These are phyloP conservation scores for Uronychia setigera DNA, from an alignment of 73 alveolate genomes.

Conservation along the genomic window DNA sequence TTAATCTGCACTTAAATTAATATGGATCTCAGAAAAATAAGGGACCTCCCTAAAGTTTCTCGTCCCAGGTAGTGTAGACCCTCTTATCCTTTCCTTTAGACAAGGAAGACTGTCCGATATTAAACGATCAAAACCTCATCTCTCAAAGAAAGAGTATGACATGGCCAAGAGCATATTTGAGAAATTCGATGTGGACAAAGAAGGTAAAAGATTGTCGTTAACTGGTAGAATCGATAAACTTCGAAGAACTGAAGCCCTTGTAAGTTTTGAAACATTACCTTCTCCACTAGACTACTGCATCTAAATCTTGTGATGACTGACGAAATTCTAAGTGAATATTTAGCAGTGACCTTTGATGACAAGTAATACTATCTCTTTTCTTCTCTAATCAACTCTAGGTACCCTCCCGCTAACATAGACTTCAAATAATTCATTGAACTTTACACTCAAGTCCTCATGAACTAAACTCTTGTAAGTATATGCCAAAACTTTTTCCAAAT, in stretches of 20 bases:
- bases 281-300: conserved; percentile 2
- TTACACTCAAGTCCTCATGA: conserved; percentile 4
- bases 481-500: no score
- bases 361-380: neutral
- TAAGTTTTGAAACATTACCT: neutral
- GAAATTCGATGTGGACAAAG: conserved; percentile 19
- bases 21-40: conserved; percentile 13
- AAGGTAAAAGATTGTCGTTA: neutral
- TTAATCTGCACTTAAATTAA: neutral
- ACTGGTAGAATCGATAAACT: neutral
- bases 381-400: no score
- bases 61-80: conserved; percentile 8
- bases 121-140: neutral
- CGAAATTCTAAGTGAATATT: conserved; percentile 3
- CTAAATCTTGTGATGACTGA: conserved; percentile 32
- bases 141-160: conserved; percentile 9
- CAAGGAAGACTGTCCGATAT: neutral
- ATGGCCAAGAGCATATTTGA: conserved; percentile 16
- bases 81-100: neutral
- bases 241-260: conserved; percentile 43
- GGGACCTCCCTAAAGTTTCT: conserved; percentile 13
- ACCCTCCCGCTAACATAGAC: neutral
- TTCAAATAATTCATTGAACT: conserved; percentile 17
- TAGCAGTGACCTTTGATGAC: neutral
- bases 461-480: conserved; percentile 11